Percentiles rank a stretch among this genome's conserved stretches.
Conservation (phyloP, 2,329 filamentous ascomycete genomes). For the Diaporthe sp. region DNA sequence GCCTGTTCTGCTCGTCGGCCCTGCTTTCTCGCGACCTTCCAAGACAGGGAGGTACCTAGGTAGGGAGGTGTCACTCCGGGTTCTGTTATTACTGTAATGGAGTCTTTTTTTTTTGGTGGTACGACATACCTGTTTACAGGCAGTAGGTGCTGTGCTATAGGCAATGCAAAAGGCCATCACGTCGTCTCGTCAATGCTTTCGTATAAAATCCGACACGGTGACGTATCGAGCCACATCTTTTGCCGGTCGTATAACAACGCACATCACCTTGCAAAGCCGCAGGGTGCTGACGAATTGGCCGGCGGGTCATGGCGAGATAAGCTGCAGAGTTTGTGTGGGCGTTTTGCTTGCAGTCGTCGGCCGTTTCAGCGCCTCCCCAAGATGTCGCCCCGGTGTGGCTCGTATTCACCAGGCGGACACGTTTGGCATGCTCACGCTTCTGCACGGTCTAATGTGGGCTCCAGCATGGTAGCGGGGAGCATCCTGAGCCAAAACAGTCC, state of each 20-base stretch:
- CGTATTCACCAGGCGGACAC: constrained; percentile 27
- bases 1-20: neutral
- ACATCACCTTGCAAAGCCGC: constrained; percentile 17
- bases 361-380: constrained; percentile 6
- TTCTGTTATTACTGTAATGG: neutral
- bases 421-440: constrained; percentile 20
- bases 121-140: neutral
- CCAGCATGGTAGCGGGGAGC: constrained; percentile 3
- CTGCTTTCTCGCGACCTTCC: constrained; percentile 21
- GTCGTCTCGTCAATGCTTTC: constrained; percentile 2
- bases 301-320: constrained; percentile 12
- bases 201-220: neutral
- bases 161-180: neutral
- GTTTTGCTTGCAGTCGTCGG: constrained; percentile 8
- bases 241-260: neutral
- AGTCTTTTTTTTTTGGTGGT: neutral
- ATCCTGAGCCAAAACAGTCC: constrained; percentile 17
- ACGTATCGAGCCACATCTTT: constrained; percentile 10
- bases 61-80: neutral
- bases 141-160: neutral
- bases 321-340: neutral
- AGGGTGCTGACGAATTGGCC: constrained; percentile 13
- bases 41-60: constrained; percentile 11
- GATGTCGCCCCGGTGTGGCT: constrained; percentile 20
- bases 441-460: constrained; percentile 30